Base-by-base conservation (phyloP, 2,329 filamentous ascomycete species). In the Fusarium sp. region DNA sequence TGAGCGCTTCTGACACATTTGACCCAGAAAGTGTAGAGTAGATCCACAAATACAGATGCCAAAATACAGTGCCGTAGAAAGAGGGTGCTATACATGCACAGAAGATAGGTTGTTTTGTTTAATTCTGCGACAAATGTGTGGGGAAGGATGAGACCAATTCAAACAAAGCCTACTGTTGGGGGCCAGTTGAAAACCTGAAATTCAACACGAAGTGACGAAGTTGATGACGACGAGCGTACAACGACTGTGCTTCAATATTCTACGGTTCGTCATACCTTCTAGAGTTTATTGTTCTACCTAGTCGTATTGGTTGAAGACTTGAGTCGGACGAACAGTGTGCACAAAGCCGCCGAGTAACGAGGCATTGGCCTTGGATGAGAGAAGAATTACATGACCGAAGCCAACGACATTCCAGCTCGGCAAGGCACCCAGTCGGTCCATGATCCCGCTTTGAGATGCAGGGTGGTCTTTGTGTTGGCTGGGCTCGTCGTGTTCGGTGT, bases 61-160 rank as follows among this genome's bases (percentile, higher is more conserved):
- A 25, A 25, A 25, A 8, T 25, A 8, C 36, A 61, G 57, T 49
- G 51, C 37, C 35, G 29, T 44, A 48, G 47, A 19, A 19, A 19
- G 19, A 19, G 19, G 19, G 19, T 19, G 19, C 19, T 19, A 19
- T 19, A 19, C 19, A 19, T 19, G 4, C 19, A 19, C 4, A 19
- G 19, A 19, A 3, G 19, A 19, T 19, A 19, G 19, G 19, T 19
- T 19, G 4, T 19, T 19, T 19, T 3, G 19, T 31, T 41, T n/a
- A 29, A 41, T 32, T 53, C 48, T 53, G 57, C 60, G 59, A 59
- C 54, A 13, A 59, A 33, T 7, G 59, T 42, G 47, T 52, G 47
- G 42, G 44, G 13, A 43, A 31, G 31, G 23, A 54, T 48, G 48
- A 49, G 45, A 49, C 53, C 39, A 49, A 23, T 17, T 37, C 23